Percentiles rank a stretch among this genome's conserved stretches.
Evolutionary conservation across 345 rosid genomes (phyloP).

Genomic region (Euphorbia tirucalli): DNA sequence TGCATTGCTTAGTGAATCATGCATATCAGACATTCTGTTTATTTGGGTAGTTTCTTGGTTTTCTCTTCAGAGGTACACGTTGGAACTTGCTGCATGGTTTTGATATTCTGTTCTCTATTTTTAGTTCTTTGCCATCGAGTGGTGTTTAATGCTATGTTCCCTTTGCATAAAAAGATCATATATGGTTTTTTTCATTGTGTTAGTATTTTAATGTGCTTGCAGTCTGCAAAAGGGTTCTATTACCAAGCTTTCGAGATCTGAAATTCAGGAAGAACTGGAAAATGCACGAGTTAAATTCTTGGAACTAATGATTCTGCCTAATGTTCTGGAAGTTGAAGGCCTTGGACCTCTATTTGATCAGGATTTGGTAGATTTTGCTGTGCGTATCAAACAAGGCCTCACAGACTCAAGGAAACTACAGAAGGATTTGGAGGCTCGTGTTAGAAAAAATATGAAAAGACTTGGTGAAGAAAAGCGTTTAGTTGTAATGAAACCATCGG

Average conservation of each 20-base stretch:
- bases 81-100: neutral
- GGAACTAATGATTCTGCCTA: slow-evolving; percentile 71
- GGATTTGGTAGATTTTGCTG: slow-evolving; percentile 60
- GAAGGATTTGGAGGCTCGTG: slow-evolving; percentile 53
- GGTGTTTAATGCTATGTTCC: neutral
- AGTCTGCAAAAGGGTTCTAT: slow-evolving; percentile 41
- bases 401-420: slow-evolving; percentile 74
- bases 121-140: neutral
- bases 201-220: slow-evolving; percentile 32
- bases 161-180: neutral
- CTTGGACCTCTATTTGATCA: slow-evolving; percentile 53
- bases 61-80: neutral
- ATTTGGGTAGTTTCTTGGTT: neutral
- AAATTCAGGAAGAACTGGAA: slow-evolving; percentile 68
- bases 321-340: slow-evolving; percentile 65
- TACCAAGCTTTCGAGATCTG: slow-evolving; percentile 60
- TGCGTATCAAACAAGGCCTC: slow-evolving; percentile 58
- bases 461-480: slow-evolving; percentile 70
- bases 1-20: neutral
- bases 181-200: slow-evolving; percentile 14
- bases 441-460: slow-evolving; percentile 69
- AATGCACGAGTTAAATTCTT: slow-evolving; percentile 70
- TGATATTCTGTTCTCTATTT: neutral
- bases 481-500: slow-evolving; percentile 62
- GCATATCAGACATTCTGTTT: neutral